phyloP scores from a whole-genome alignment of 208 protist species.

The Balamuthia mandrillaris region DNA sequence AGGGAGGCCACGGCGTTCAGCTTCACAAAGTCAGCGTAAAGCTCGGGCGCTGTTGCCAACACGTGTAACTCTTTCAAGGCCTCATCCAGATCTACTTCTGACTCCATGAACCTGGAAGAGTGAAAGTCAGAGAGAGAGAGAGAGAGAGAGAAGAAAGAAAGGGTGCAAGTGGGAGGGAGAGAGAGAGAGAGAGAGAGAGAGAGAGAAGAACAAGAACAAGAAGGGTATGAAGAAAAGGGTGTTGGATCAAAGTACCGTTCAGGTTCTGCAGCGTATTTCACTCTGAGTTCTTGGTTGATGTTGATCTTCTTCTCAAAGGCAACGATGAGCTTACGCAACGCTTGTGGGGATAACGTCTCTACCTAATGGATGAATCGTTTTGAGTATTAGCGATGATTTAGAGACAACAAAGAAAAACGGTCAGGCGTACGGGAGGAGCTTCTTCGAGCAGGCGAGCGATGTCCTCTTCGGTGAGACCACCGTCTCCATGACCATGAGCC shows the following conservation, averaged over 20 bases:
- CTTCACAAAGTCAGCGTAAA: conserved; percentile 63
- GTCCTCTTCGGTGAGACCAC: conserved; percentile 1
- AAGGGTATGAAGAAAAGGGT: too few species aligned
- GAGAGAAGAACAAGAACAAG: background rate
- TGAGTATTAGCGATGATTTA: background rate
- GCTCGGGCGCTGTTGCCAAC: conserved; percentile 65
- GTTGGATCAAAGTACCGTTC: conserved; percentile 54
- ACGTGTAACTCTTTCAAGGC: conserved; percentile 66
- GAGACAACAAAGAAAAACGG: background rate
- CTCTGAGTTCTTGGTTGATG: conserved; percentile 63
- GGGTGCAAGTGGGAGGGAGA: background rate
- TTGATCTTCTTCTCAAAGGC: conserved; percentile 67
- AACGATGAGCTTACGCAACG: conserved; percentile 59
- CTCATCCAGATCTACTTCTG: conserved; percentile 67
- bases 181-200: background rate
- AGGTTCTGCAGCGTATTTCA: conserved; percentile 64
- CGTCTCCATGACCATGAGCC: background rate
- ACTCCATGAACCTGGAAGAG: conserved; percentile 62
- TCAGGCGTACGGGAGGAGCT: background rate
- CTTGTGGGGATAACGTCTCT: conserved; percentile 45
- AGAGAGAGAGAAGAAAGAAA: background rate
- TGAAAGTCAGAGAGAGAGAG: background rate
- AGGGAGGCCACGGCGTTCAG: conserved; percentile 53
- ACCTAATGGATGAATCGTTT: conserved; percentile 24
- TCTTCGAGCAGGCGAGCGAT: background rate